phyloP scores from a whole-genome alignment of 176 grass and related monocot genomes.

The Bromus sterilis region DNA sequence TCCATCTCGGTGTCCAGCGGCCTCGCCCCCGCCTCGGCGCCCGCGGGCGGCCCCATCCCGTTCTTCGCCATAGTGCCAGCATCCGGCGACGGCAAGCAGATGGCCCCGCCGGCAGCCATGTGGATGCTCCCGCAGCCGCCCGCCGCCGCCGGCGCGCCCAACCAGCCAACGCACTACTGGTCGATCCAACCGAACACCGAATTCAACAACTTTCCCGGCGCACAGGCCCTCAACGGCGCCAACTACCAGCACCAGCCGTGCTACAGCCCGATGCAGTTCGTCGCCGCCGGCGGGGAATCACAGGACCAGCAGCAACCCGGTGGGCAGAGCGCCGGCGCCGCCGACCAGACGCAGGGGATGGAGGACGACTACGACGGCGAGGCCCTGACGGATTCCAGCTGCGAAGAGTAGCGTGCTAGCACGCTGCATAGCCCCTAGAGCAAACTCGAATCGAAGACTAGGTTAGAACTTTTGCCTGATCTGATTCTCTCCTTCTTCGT shows the following conservation, averaged over 20 bases:
- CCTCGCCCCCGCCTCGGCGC: constrained; percentile 40
- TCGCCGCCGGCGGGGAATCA: constrained; percentile 14
- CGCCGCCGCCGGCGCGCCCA: neutral
- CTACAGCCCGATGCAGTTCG: neutral
- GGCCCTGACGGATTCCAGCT: constrained; percentile 43
- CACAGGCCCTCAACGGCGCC: neutral
- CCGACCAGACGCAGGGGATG: neutral
- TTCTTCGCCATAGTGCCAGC: constrained; percentile 39
- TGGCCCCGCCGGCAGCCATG: constrained; percentile 32
- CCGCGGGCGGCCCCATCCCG: constrained; percentile 45
- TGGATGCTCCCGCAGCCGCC: constrained; percentile 68
- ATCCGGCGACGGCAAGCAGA: constrained; percentile 11
- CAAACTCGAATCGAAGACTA: neutral
- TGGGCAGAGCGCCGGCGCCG: neutral
- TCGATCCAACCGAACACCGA: constrained; percentile 46
- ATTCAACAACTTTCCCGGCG: constrained; percentile 35
- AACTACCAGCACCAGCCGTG: constrained; percentile 6
- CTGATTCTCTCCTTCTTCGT: neutral
- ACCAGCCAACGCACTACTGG: constrained; percentile 40
- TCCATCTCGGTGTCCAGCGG: constrained; percentile 56
- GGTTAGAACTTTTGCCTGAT: neutral
- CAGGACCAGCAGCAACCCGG: constrained; percentile 13
- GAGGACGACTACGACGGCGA: constrained; percentile 34
- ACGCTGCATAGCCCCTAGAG: neutral
- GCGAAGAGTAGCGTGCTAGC: constrained; percentile 28